These are phyloP conservation scores for Dioscorea cayenensis DNA, from an alignment of 116 monocot genomes.

Conservation along the genomic window DNA sequence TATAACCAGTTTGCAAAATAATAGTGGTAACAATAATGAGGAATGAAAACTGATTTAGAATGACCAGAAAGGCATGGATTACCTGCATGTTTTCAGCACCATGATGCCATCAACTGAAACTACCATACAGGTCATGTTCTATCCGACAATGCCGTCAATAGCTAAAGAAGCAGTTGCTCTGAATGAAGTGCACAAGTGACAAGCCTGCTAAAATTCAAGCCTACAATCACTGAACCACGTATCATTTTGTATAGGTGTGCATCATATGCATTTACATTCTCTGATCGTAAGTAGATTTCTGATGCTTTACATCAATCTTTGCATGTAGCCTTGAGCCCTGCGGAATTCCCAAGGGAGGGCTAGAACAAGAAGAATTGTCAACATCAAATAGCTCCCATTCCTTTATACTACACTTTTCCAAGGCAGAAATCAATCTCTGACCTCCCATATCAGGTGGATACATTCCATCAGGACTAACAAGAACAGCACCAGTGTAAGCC, in stretches of 20 bases:
- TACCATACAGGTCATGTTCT: too few relatives aligned
- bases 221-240: neutral
- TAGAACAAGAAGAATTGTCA: conserved; percentile 51
- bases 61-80: too few relatives aligned
- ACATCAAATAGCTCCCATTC: conserved; percentile 80
- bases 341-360: conserved; percentile 65
- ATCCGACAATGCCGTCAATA: too few relatives aligned
- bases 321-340: conserved; percentile 63
- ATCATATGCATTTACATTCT: neutral
- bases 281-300: neutral
- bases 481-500: conserved; percentile 80
- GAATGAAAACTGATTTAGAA: too few relatives aligned
- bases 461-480: conserved; percentile 78
- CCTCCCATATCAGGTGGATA: conserved; percentile 38
- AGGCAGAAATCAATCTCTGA: conserved; percentile 37
- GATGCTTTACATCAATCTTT: conserved; percentile 21
- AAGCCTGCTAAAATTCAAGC: neutral
- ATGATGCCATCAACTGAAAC: too few relatives aligned
- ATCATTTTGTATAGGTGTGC: neutral
- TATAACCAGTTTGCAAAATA: too few relatives aligned
- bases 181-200: neutral
- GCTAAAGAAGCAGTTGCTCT: neutral
- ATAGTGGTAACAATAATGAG: too few relatives aligned
- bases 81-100: too few relatives aligned
- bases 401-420: conserved; percentile 72